A percentile compares a stretch with the other conserved stretches of the same genome.
Conservation (phyloP, 805 yeast species). For the Yarrowia sp. region DNA sequence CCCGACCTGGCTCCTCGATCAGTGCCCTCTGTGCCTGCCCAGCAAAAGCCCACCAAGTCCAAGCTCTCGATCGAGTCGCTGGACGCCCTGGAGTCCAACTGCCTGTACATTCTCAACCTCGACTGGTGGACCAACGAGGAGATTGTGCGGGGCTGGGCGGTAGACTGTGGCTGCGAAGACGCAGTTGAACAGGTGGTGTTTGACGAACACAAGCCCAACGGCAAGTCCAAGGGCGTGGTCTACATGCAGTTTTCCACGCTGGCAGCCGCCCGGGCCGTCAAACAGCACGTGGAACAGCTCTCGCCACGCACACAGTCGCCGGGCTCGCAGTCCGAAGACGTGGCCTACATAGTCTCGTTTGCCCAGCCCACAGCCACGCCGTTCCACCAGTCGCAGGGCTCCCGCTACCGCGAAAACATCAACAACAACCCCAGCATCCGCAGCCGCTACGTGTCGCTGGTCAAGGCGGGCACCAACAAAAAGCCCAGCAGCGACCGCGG, state of each 20-base stretch:
- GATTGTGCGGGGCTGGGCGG: conserved; percentile 43
- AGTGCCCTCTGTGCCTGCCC: conserved; percentile 10
- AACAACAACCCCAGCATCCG: conserved; percentile 27
- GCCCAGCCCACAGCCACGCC: conserved; percentile 41
- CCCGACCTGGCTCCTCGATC: conserved; percentile 11
- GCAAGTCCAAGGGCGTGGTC: conserved; percentile 43
- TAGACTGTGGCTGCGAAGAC: conserved; percentile 35
- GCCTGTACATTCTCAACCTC: conserved; percentile 39
- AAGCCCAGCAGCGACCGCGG: conserved; percentile 10
- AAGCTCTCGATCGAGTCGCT: conserved; percentile 17
- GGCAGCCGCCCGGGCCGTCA: conserved; percentile 40
- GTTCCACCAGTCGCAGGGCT: conserved; percentile 17
- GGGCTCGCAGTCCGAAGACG: conserved; percentile 33
- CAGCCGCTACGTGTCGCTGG: conserved; percentile 1
- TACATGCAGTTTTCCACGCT: conserved; percentile 41
- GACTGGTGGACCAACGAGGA: conserved; percentile 45
- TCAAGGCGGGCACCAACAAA: conserved; percentile 25
- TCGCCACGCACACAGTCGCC: conserved; percentile 39
- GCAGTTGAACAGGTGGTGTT: conserved; percentile 40
- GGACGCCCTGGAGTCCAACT: conserved; percentile 13
- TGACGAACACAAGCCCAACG: conserved; percentile 44
- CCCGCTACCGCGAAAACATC: conserved; percentile 26
- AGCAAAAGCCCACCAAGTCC: conserved; percentile 5
- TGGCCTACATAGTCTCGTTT: conserved; percentile 40
- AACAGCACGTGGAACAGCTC: conserved; percentile 36